Percentiles rank a stretch among this genome's conserved stretches.
These are phyloP conservation scores for Physocladia obscura DNA, from an alignment of 192 early-diverging fungal species.

Conservation along the genomic window DNA sequence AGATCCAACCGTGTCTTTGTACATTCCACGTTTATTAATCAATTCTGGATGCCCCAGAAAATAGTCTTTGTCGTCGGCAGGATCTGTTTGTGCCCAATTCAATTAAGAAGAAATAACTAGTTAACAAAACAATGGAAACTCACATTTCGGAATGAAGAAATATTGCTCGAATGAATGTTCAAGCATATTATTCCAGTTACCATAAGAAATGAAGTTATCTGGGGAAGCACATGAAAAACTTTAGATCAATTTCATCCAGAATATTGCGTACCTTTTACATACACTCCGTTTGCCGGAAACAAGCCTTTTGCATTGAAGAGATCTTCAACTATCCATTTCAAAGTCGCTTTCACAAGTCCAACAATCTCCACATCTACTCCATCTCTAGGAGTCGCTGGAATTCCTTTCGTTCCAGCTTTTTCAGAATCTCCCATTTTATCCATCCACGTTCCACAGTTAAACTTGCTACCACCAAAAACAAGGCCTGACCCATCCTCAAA, in stretches of 20 bases:
- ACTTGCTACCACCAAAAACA: slow-evolving; percentile 81
- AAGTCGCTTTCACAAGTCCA: slow-evolving; percentile 79
- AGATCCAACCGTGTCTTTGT: slow-evolving; percentile 84
- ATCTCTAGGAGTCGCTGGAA: slow-evolving; percentile 91
- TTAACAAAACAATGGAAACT: too few relatives aligned
- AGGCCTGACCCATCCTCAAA: slow-evolving; percentile 72
- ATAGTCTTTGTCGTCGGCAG: slow-evolving; percentile 62
- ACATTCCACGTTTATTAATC: slow-evolving; percentile 88
- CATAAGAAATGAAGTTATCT: slow-evolving; percentile 54
- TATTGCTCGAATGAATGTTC: slow-evolving; percentile 79
- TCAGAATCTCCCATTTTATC: slow-evolving; percentile 90
- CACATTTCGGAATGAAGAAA: slow-evolving; percentile 90
- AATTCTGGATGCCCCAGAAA: slow-evolving; percentile 55
- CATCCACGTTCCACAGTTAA: slow-evolving; percentile 99
- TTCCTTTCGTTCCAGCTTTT: slow-evolving; percentile 86
- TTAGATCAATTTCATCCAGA: too few relatives aligned
- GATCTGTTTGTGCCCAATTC: slow-evolving; percentile 42
- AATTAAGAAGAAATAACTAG: background rate
- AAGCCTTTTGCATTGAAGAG: slow-evolving; percentile 24
- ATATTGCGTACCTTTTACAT: too few relatives aligned
- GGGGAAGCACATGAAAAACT: too few relatives aligned
- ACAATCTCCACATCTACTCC: slow-evolving; percentile 90
- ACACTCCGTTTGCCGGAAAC: too few relatives aligned
- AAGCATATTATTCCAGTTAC: slow-evolving; percentile 78
- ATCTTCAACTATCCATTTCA: slow-evolving; percentile 75